These are phyloP conservation scores for Nitzschia sp. DNA, from an alignment of 108 stramenopile genomes.

Conservation along the genomic window DNA sequence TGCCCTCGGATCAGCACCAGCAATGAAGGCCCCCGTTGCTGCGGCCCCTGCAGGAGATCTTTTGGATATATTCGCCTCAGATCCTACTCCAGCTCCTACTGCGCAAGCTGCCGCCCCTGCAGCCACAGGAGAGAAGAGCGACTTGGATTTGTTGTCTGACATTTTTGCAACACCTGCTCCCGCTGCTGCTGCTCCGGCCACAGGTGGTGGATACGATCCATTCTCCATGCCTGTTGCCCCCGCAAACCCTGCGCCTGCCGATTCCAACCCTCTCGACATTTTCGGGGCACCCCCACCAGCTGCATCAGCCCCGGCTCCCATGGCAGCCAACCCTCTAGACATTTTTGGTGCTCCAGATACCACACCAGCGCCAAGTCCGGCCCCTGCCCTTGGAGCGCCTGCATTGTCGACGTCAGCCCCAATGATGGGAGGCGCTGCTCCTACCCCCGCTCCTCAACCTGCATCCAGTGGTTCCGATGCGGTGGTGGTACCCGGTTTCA, in stretches of 20 bases:
- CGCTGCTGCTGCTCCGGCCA: conserved; percentile 39
- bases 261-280: conserved; percentile 50
- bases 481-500: conserved; percentile 61
- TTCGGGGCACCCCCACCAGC: conserved; percentile 55
- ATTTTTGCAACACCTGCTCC: conserved; percentile 78
- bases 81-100: conserved; percentile 36
- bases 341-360: conserved; percentile 50
- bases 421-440: conserved; percentile 10
- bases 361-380: conserved; percentile 11
- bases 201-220: conserved; percentile 41
- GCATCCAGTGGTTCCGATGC: conserved; percentile 39
- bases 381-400: conserved; percentile 32
- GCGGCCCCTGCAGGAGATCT: conserved; percentile 70
- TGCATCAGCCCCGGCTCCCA: conserved; percentile 28
- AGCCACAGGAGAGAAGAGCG: conserved; percentile 50
- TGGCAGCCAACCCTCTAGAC: conserved; percentile 42
- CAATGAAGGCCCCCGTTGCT: conserved; percentile 17
- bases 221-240: conserved; percentile 20
- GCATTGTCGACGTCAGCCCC: conserved; percentile 24
- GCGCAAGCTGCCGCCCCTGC: conserved; percentile 44
- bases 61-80: conserved; percentile 91
- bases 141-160: conserved; percentile 86
- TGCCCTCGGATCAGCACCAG: conserved; percentile 21
- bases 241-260: conserved; percentile 37
- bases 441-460: neutral